Evolutionary conservation across 1,139 yeast species (phyloP), one percentile per base, ranked within the genome.

Genomic region (Debaryomyces nepalensis): DNA sequence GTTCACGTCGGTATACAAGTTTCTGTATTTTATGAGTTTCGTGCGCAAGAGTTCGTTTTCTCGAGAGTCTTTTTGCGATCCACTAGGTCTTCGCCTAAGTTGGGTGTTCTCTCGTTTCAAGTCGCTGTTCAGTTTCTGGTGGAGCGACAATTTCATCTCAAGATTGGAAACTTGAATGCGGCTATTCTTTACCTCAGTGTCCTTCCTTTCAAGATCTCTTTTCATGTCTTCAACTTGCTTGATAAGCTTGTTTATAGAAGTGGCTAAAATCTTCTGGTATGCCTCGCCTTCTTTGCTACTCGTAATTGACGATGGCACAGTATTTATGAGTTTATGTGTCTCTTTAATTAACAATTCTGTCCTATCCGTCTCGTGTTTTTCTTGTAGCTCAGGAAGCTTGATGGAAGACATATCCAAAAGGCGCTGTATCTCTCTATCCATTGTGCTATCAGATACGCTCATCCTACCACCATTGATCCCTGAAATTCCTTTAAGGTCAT

Each of bases 1-100:
- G 20, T 40, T 37, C 14, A 44, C 41, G 11, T 53, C 55, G 3
- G 62, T 68, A 32, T 67, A 64, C 27, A 68, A 53, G 5, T 46
- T 51, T 49, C 66, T 67, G 41, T 69, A 69, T 52, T 69, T 69
- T 33, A 58, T 55, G 42, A 69, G 58, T 45, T 69, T 69, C 16
- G 57, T 59, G 21, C 73, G 52, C 29, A 70, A 56, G 22, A 68
- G 53, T 10, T 51, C 61, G 39, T 64, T 67, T 42, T 68, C 73
- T 18, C 57, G 50, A 34, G 59, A 47, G 33, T 49, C 47, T 22
- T 52, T 43, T 15, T 49, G 55, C 3, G 52, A 50, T 53, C 53
- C 14, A 30, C 33, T 5, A 19, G 35, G 31, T 47, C 48, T 16
- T 54, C 39, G 20, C 41, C 37, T 36, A 15, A 47, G 37, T 26